phyloP scores from a whole-genome alignment of 2,329 filamentous ascomycete species.

The Fusarium dlaminii region DNA sequence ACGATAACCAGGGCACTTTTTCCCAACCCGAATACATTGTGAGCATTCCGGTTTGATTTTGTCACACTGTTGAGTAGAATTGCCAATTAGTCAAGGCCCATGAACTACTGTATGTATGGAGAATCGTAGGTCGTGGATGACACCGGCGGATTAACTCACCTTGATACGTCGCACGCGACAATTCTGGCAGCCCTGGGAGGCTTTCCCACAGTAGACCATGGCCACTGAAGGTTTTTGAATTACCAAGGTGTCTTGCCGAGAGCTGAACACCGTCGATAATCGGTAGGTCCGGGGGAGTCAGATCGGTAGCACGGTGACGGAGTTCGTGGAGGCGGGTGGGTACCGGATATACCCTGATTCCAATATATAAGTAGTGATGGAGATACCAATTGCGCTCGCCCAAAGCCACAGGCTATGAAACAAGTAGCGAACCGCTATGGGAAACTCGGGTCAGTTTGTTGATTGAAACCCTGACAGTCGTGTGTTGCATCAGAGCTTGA shows the following conservation, averaged over 20 bases:
- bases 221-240: neutral
- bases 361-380: slow-evolving; percentile 2
- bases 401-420: neutral
- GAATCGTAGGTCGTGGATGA: neutral
- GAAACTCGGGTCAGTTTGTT: slow-evolving; percentile 2
- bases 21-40: slow-evolving; percentile 68
- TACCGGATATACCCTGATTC: neutral
- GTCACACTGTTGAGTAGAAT: slow-evolving; percentile 61
- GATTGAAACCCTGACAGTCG: neutral
- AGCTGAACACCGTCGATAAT: slow-evolving; percentile 18
- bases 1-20: slow-evolving; percentile 70
- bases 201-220: slow-evolving; percentile 68
- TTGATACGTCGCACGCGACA: slow-evolving; percentile 65
- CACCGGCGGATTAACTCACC: slow-evolving; percentile 48
- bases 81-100: slow-evolving; percentile 13
- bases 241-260: slow-evolving; percentile 9
- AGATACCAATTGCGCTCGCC: neutral
- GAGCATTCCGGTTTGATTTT: slow-evolving; percentile 68
- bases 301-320: slow-evolving; percentile 1
- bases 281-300: slow-evolving; percentile 7
- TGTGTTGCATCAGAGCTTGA: slow-evolving; percentile 4
- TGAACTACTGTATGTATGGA: neutral
- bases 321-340: slow-evolving; percentile 6
- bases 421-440: neutral
- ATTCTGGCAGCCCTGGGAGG: slow-evolving; percentile 63